A percentile compares a stretch with the other conserved stretches of the same genome.
phyloP scores from a whole-genome alignment of 192 early-diverging fungal species.

The Mortierella hygrophila region DNA sequence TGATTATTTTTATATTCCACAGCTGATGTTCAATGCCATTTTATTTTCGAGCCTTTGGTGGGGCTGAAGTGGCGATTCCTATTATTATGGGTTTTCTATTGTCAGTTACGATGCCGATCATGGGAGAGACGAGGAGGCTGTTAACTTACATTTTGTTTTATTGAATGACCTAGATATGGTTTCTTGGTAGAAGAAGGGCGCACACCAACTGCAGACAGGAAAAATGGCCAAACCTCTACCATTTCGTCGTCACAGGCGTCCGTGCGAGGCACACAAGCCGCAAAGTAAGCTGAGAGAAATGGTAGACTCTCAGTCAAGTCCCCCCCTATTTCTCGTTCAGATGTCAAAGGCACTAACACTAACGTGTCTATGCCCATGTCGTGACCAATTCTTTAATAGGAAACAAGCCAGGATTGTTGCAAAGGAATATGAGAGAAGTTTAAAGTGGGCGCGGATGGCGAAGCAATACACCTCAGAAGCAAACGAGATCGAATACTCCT shows the following conservation, averaged over 20 bases:
- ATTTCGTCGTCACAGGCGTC: slow-evolving; percentile 26
- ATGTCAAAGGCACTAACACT: neutral
- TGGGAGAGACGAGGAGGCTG: neutral
- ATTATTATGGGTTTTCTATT: neutral
- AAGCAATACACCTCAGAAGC: slow-evolving; percentile 25
- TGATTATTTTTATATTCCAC: neutral
- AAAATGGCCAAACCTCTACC: slow-evolving; percentile 3
- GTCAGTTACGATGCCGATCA: neutral
- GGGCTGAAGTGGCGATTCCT: neutral
- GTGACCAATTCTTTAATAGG: neutral
- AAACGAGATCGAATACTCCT: slow-evolving; percentile 43
- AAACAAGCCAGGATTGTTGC: slow-evolving; percentile 22
- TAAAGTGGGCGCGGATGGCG: slow-evolving; percentile 33
- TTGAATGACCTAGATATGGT: slow-evolving; percentile 31
- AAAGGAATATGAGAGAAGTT: slow-evolving; percentile 35
- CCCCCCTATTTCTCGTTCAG: neutral
- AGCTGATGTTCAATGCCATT: neutral
- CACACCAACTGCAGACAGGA: slow-evolving; percentile 44
- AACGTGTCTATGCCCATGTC: neutral
- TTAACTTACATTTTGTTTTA: neutral
- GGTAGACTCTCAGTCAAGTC: slow-evolving; percentile 31
- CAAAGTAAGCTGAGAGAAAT: slow-evolving; percentile 20
- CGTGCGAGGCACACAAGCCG: slow-evolving; percentile 7
- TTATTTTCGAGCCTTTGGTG: neutral
- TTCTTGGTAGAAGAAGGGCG: slow-evolving; percentile 53